Evolutionary conservation across 306 rosid genomes (phyloP).

Genomic region (Gastrolobium bilobum): DNA sequence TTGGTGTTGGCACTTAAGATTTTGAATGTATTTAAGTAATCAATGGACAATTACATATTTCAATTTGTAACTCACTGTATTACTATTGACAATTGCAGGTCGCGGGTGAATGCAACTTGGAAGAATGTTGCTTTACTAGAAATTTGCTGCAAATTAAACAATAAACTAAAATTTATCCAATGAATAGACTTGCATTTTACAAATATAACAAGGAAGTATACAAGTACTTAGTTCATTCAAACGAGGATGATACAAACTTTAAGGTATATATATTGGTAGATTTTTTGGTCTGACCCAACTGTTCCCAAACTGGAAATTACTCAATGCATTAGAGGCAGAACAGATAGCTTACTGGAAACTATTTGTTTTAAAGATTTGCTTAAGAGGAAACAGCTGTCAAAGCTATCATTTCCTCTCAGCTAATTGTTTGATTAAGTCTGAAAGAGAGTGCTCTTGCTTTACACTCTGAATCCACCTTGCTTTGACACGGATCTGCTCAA

Average conservation of each 20-base stretch:
- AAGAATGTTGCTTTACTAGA: slow-evolving; percentile 6
- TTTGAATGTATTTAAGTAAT: slow-evolving; percentile 16
- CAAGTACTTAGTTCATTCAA: slow-evolving; percentile 8
- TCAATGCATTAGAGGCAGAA: neutral
- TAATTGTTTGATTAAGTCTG: slow-evolving; percentile 44
- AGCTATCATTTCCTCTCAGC: slow-evolving; percentile 39
- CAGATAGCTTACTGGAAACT: neutral
- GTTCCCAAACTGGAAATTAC: neutral
- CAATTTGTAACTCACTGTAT: neutral
- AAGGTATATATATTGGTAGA: neutral
- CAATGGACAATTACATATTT: neutral
- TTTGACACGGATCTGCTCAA: slow-evolving; percentile 69
- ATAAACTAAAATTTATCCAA: neutral
- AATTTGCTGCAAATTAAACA: slow-evolving; percentile 18
- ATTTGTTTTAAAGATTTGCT: neutral
- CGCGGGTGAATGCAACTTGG: slow-evolving; percentile 1
- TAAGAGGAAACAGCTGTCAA: neutral
- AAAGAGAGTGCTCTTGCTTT: slow-evolving; percentile 59
- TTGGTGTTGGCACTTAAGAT: slow-evolving; percentile 37
- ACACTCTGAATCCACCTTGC: slow-evolving; percentile 67
- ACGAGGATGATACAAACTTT: neutral
- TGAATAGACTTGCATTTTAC: slow-evolving; percentile 11
- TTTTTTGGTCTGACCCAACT: neutral
- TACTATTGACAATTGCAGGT: slow-evolving; percentile 12
- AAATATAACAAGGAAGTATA: neutral